Evolutionary conservation across 805 yeast genomes (phyloP), one percentile per base, ranked within the genome.

Genomic region (Lipomyces starkeyi): DNA sequence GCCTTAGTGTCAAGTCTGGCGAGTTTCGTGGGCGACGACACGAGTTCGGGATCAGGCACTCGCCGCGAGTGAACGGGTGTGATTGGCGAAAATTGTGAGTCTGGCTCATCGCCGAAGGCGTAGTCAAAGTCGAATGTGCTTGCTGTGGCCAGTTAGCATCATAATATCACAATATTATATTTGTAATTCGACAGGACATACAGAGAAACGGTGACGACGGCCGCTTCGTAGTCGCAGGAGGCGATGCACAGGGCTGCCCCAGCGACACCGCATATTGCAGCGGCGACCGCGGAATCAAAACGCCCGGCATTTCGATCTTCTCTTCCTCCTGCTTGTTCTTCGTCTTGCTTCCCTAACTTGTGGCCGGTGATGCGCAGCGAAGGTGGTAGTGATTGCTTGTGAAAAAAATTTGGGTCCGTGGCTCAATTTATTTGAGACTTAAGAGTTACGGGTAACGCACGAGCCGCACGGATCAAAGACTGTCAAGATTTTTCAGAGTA

Each of bases 251-350:
- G 56, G 56, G 17, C 32, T 13, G 29, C 11, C 17, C 62, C 29
- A 35, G 34, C 62, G 27, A 17, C 22, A 52, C 63, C 47, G 56
- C 32, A 22, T 58, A 35, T 27, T 62, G 64, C 20, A 57, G 34
- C 20, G 27, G 54, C 43, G 54, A 47, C 47, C n/a, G 35, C 53
- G 55, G 37, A 53, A 53, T 29, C 17, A 53, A 29, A 61, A 43
- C 47, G 20, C 40, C 63, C 20, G 65, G 47, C 32, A 37, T 37
- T 8, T n/a, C 22, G 49, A 17, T n/a, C 22, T 7, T 43, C 22
- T n/a, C 20, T 17, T 43, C 49, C 20, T n/a, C 2, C 9, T 37
- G 2, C 9, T n/a, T n/a, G 8, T 6, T 7, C 32, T 43, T n/a
- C 22, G 11, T n/a, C 20, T 17, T 43, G n/a, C 9, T n/a, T 43